Percentiles rank a stretch among this genome's conserved stretches.
Evolutionary conservation across 139 green algal genomes (phyloP).

Genomic region (Chlorella sp.): DNA sequence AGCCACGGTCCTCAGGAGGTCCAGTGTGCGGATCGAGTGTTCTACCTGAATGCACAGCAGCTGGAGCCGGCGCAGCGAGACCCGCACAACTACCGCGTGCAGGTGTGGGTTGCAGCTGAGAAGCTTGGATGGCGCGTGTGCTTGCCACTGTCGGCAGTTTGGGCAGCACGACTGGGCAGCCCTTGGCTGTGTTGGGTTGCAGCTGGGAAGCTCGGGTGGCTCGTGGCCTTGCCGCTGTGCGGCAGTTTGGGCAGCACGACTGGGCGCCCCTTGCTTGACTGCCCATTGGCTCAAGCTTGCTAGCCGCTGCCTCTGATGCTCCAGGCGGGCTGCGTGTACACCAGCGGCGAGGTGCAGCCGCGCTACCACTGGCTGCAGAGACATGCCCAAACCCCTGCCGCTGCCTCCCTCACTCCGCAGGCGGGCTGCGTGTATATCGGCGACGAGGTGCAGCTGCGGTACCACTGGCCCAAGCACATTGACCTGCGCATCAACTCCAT

Average conservation of each 20-base stretch:
- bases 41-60: conserved; percentile 37
- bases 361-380: no score
- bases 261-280: background rate
- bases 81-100: conserved; percentile 5
- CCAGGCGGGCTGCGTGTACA: no score
- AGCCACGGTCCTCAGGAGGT: conserved; percentile 28
- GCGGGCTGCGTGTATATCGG: conserved; percentile 46
- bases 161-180: background rate
- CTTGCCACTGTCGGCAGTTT: background rate
- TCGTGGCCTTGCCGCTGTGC: background rate
- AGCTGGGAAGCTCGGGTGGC: no score
- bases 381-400: no score
- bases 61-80: conserved; percentile 5
- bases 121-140: background rate
- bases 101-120: background rate
- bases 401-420: no score
- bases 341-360: no score
- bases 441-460: conserved; percentile 69
- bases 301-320: no score
- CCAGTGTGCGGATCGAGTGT: conserved; percentile 33
- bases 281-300: background rate
- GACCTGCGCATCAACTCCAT: conserved; percentile 65
- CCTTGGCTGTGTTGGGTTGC: background rate
- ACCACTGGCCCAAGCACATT: conserved; percentile 74
- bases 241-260: background rate